These are phyloP conservation scores for Boletus semigastroideus DNA, from an alignment of 1,284 basidiomycete genomes.

Conservation along the genomic window DNA sequence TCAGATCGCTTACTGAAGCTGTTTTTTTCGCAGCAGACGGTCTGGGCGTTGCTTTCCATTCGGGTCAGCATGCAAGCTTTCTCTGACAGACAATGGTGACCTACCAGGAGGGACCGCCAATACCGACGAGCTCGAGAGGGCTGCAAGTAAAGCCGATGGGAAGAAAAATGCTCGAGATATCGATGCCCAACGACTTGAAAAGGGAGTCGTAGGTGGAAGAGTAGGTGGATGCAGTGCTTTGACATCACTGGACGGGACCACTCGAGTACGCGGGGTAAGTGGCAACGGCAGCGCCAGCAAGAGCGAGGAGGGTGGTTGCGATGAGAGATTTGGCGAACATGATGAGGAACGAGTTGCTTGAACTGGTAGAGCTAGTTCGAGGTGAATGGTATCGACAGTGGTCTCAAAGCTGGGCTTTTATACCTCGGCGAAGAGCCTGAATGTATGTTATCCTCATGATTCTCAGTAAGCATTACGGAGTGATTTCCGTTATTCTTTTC, in stretches of 20 bases:
- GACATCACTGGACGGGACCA: not conserved
- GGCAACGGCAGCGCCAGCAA: not conserved
- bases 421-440: not conserved
- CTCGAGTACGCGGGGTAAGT: not conserved
- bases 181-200: not conserved
- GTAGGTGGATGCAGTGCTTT: not conserved
- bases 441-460: not conserved
- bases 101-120: not conserved
- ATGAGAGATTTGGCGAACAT: slow-evolving; percentile 3
- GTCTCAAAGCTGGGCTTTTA: not conserved
- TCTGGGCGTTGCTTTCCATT: not conserved
- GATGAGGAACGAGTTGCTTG: not conserved
- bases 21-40: slow-evolving; percentile 7
- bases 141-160: not conserved
- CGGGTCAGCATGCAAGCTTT: not conserved
- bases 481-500: not conserved
- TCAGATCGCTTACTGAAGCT: slow-evolving; percentile 1
- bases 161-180: not conserved
- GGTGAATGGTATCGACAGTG: not conserved
- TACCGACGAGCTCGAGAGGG: not conserved
- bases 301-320: not conserved
- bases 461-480: not conserved
- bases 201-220: not conserved
- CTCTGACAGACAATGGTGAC: not conserved
- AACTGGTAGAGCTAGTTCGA: not conserved